Conservation (phyloP, 345 rosid genomes). For the Noccaea bulbosa region DNA sequence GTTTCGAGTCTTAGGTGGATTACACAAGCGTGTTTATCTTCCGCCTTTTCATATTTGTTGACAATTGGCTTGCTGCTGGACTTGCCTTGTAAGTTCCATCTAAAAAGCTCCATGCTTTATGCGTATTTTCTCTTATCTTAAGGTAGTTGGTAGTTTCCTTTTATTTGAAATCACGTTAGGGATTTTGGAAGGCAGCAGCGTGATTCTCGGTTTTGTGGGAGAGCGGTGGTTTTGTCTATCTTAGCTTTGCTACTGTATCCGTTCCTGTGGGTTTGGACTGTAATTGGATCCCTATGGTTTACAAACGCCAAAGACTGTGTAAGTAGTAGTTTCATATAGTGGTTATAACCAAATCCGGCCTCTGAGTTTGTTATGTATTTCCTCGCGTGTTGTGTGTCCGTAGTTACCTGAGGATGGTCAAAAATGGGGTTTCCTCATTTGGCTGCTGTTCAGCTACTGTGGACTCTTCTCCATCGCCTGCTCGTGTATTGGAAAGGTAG, state of each 20-base stretch:
- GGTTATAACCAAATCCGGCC: not conserved
- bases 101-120: not conserved
- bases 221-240: constrained; percentile 71
- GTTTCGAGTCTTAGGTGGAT: constrained; percentile 63
- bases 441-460: constrained; percentile 84
- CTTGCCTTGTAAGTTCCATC: constrained; percentile 77
- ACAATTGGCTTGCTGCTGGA: constrained; percentile 83
- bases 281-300: constrained; percentile 83
- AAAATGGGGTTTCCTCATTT: constrained; percentile 91
- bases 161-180: constrained; percentile 45
- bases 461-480: constrained; percentile 73
- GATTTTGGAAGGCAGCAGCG: constrained; percentile 96
- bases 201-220: constrained; percentile 80
- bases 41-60: constrained; percentile 84
- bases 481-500: constrained; percentile 71
- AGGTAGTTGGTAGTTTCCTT: not conserved
- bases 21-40: constrained; percentile 78
- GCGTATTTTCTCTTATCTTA: not conserved
- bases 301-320: constrained; percentile 70
- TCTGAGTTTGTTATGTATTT: constrained; percentile 8
- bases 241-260: constrained; percentile 73
- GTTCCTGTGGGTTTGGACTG: constrained; percentile 88
- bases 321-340: constrained; percentile 48
- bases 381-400: not conserved
- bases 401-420: constrained; percentile 91